Conservation (phyloP, 306 rosid genomes). For the Mimosa pudica region DNA sequence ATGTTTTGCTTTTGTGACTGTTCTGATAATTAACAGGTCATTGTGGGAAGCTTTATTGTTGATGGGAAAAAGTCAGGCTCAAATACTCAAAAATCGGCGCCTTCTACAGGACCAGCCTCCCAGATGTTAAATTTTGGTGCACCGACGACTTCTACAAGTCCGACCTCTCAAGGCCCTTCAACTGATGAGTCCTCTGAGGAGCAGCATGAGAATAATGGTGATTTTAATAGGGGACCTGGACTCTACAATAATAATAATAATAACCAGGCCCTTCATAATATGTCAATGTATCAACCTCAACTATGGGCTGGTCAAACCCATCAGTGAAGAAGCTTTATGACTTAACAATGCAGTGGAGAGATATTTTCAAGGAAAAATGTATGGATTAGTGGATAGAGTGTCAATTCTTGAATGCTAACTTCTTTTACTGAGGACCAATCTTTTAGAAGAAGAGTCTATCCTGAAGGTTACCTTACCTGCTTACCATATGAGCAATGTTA, state of each 20-base stretch:
- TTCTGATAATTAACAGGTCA: slow-evolving; percentile 52
- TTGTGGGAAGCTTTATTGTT: slow-evolving; percentile 84
- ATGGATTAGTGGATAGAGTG: slow-evolving; percentile 45
- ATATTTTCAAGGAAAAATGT: slow-evolving; percentile 38
- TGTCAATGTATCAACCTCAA: slow-evolving; percentile 71
- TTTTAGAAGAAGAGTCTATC: slow-evolving; percentile 46
- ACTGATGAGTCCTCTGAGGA: slow-evolving; percentile 90
- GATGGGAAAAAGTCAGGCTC: slow-evolving; percentile 65
- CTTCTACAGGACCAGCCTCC: slow-evolving; percentile 51
- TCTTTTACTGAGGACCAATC: slow-evolving; percentile 39
- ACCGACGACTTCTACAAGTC: slow-evolving; percentile 60
- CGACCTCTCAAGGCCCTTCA: slow-evolving; percentile 81
- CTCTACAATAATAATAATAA: slow-evolving; percentile 55
- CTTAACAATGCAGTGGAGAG: slow-evolving; percentile 44
- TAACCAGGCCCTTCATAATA: slow-evolving; percentile 58
- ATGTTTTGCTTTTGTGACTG: slow-evolving; percentile 24
- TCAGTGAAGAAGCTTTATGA: slow-evolving; percentile 57
- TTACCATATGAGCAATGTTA: slow-evolving; percentile 13
- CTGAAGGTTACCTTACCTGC: slow-evolving; percentile 30
- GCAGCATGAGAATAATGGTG: slow-evolving; percentile 57
- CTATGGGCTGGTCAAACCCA: slow-evolving; percentile 80
- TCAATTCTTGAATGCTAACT: slow-evolving; percentile 52
- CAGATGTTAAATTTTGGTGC: slow-evolving; percentile 77
- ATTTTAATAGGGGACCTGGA: slow-evolving; percentile 60
- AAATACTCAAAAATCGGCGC: slow-evolving; percentile 50